Evolutionary conservation across 345 rosid species (phyloP), one percentile per base, ranked within the genome.

Genomic region (Angophora floribunda): DNA sequence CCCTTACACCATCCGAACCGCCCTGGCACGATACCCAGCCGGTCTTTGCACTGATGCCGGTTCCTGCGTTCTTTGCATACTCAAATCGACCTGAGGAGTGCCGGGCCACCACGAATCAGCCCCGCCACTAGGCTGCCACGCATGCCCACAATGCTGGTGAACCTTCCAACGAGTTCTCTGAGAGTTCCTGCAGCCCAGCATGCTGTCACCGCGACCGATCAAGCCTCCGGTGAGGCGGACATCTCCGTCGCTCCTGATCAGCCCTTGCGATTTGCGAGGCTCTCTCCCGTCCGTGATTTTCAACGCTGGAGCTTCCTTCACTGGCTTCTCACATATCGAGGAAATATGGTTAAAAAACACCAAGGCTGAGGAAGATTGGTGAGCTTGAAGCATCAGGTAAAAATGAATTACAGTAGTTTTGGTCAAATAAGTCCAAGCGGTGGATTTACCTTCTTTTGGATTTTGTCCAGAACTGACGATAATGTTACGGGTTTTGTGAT

Each of bases 91-190:
- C 1, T 2, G 13, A 57, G 63, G 28, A 57, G 63, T 13, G 28
- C 63, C 0, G 63, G 4, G 28, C 63, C 63, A 57, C 63, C 0
- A 12, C 0, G 1, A 57, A 57, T 57, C 28, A 8, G n/a, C 5
- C 61, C 61, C 61, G 4, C 28, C 28, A 22, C 61, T 0, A 21
- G 63, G 22, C 63, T 0, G 0, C n/a, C 1, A 3, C 3, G 63
- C 63, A 57, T 57, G 9, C 28, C 61, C 1, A 8, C 2, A 19
- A 55, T 26, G 61, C 63, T 22, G 12, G 63, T 57, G 63, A 57
- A 57, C 63, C 63, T 57, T 22, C 12, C 63, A 57, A 57, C 1
- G 22, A 57, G 63, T 57, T 57, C 63, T 22, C 26, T 57, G 3
- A n/a, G 26, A 57, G 63, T 1, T 22, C 13, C 24, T 19, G 7